phyloP scores from a whole-genome alignment of 228 moss, liverwort and hornwort genomes.

The Sphagnum fallax region DNA sequence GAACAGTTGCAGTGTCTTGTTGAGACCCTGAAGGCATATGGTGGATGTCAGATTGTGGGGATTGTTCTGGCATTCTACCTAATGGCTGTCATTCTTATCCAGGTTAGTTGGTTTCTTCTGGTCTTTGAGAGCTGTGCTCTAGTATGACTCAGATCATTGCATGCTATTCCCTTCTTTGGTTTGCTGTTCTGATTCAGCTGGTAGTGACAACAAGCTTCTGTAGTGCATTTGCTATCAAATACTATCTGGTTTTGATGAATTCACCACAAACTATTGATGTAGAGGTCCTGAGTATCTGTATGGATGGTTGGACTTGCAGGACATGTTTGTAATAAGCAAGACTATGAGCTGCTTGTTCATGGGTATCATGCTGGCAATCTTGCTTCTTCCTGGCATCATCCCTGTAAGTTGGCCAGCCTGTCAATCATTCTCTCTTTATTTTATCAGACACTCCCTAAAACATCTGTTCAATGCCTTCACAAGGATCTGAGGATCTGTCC shows the following conservation, averaged over 20 bases:
- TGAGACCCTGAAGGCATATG: too few species aligned
- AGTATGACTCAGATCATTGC: not conserved
- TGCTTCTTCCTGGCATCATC: conserved; percentile 71
- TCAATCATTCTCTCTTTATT: too few species aligned
- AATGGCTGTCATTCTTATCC: conserved; percentile 60
- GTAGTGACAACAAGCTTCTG: not conserved
- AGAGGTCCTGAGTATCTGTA: not conserved
- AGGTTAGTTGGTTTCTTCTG: conserved; percentile 24
- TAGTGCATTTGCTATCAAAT: not conserved
- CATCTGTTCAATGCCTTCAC: too few species aligned
- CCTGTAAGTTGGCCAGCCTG: conserved; percentile 40
- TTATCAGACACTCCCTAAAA: too few species aligned
- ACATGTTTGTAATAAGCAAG: conserved; percentile 78
- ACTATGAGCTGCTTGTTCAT: conserved; percentile 74
- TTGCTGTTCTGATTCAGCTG: not conserved
- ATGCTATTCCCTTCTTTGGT: not conserved
- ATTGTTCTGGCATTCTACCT: conserved; percentile 54
- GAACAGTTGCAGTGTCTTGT: too few species aligned
- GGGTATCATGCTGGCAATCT: conserved; percentile 75
- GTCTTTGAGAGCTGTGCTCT: too few species aligned
- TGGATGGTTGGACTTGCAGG: conserved; percentile 40
- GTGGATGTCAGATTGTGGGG: conserved; percentile 61
- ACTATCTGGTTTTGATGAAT: not conserved
- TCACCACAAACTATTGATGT: too few species aligned
- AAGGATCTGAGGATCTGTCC: too few species aligned